phyloP scores from a whole-genome alignment of 2,329 filamentous ascomycete species.

The Cytospora schulzeri region DNA sequence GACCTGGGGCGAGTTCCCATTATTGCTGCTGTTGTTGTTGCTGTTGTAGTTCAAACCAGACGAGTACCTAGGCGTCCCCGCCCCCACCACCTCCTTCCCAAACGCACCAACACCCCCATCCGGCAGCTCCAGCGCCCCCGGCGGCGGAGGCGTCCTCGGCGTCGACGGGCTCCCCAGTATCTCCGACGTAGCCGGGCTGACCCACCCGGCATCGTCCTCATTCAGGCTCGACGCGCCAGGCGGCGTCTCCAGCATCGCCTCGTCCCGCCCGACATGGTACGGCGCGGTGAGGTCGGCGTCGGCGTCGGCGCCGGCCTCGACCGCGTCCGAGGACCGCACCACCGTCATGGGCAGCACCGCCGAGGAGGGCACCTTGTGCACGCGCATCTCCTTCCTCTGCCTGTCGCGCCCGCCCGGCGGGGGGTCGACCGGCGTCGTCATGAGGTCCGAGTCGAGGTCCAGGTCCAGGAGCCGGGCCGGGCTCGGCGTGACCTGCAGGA shows the following conservation, averaged over 20 bases:
- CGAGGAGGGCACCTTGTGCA: slow-evolving; percentile 15
- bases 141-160: slow-evolving; percentile 1
- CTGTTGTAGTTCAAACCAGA: not conserved
- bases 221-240: slow-evolving; percentile 18
- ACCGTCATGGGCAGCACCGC: not conserved
- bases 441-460: slow-evolving; percentile 31
- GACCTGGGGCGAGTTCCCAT: slow-evolving; percentile 4
- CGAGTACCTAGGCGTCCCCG: not conserved
- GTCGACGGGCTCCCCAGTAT: slow-evolving; percentile 19
- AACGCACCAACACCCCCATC: not conserved
- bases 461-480: slow-evolving; percentile 30
- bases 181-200: slow-evolving; percentile 16
- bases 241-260: slow-evolving; percentile 24
- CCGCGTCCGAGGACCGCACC: slow-evolving; percentile 18
- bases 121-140: not conserved
- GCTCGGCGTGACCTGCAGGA: slow-evolving; percentile 24
- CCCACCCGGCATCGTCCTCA: slow-evolving; percentile 14
- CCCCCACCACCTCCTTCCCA: not conserved
- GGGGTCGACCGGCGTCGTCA: slow-evolving; percentile 26
- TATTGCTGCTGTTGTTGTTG: not conserved
- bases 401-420: slow-evolving; percentile 4
- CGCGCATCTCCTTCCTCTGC: slow-evolving; percentile 11
- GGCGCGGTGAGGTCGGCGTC: slow-evolving; percentile 9
- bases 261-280: slow-evolving; percentile 24
- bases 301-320: slow-evolving; percentile 2